Conservation (phyloP, 805 yeast species). For the Suhomyces faveliae region DNA sequence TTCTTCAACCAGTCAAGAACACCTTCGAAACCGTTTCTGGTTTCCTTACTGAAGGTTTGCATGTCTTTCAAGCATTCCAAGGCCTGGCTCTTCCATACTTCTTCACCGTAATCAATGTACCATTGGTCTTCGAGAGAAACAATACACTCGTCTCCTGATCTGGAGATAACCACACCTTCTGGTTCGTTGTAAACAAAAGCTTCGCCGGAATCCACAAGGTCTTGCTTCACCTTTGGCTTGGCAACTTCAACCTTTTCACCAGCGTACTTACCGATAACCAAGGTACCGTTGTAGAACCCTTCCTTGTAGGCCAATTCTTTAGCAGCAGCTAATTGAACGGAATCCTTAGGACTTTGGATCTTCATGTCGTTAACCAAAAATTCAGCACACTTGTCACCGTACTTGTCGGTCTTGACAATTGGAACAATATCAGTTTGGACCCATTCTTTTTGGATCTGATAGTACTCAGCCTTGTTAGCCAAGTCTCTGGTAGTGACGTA, state of each 20-base stretch:
- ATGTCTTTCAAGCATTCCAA: constrained; percentile 71
- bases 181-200: constrained; percentile 96
- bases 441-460: constrained; percentile 85
- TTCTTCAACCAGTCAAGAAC: constrained; percentile 94
- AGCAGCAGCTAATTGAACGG: constrained; percentile 82
- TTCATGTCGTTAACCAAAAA: constrained; percentile 79
- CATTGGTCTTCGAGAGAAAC: constrained; percentile 98
- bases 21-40: constrained; percentile 88
- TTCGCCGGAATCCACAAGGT: constrained; percentile 69
- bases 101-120: constrained; percentile 97
- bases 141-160: constrained; percentile 96
- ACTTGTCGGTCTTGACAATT: constrained; percentile 75
- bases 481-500: constrained; percentile 82
- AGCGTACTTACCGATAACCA: constrained; percentile 75
- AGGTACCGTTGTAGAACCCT: constrained; percentile 87
- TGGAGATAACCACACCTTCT: constrained; percentile 81
- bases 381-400: constrained; percentile 88
- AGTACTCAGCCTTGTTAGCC: constrained; percentile 85
- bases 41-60: constrained; percentile 80
- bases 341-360: constrained; percentile 92
- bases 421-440: constrained; percentile 70
- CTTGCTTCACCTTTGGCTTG: constrained; percentile 81
- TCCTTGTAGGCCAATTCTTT: constrained; percentile 95
- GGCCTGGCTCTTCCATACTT: constrained; percentile 78
- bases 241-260: constrained; percentile 92